phyloP scores from a whole-genome alignment of 306 rosid species.

The Vicia sativa region DNA sequence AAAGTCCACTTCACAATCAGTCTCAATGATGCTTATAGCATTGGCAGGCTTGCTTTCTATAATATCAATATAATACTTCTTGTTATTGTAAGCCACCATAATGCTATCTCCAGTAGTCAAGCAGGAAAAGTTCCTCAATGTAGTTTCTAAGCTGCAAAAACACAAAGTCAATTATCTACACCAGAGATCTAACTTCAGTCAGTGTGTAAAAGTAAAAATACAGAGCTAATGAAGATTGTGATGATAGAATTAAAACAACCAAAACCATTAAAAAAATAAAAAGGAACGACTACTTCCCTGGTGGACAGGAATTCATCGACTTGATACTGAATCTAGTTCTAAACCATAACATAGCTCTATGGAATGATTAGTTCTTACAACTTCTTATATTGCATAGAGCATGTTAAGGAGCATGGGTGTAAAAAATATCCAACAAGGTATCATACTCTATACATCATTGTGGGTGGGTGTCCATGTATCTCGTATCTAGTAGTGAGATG shows the following conservation, averaged over 20 bases:
- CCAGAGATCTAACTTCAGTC: conserved; percentile 28
- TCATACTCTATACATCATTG: too few relatives aligned
- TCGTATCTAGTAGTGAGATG: too few relatives aligned
- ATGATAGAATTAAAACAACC: conserved; percentile 15
- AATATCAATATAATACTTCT: conserved; percentile 90
- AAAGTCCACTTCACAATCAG: conserved; percentile 98
- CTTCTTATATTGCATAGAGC: too few relatives aligned
- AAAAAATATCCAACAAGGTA: too few relatives aligned
- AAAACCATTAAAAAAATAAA: neutral
- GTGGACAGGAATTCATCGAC: conserved; percentile 10
- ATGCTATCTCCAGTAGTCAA: conserved; percentile 94
- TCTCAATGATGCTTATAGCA: conserved; percentile 95
- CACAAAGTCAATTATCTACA: conserved; percentile 16
- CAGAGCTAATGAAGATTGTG: conserved; percentile 15
- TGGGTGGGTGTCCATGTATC: too few relatives aligned
- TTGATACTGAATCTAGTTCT: conserved; percentile 3
- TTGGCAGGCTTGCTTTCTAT: conserved; percentile 82
- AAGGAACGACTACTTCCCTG: neutral
- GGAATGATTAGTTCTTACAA: conserved; percentile 14
- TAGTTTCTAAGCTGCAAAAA: conserved; percentile 83
- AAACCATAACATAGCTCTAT: conserved; percentile 7
- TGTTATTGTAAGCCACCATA: conserved; percentile 98
- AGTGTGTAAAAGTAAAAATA: conserved; percentile 8
- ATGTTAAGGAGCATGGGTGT: too few relatives aligned
- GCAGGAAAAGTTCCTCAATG: conserved; percentile 93